These are phyloP conservation scores for Imleria badia DNA, from an alignment of 768 basidiomycete species.

Conservation along the genomic window DNA sequence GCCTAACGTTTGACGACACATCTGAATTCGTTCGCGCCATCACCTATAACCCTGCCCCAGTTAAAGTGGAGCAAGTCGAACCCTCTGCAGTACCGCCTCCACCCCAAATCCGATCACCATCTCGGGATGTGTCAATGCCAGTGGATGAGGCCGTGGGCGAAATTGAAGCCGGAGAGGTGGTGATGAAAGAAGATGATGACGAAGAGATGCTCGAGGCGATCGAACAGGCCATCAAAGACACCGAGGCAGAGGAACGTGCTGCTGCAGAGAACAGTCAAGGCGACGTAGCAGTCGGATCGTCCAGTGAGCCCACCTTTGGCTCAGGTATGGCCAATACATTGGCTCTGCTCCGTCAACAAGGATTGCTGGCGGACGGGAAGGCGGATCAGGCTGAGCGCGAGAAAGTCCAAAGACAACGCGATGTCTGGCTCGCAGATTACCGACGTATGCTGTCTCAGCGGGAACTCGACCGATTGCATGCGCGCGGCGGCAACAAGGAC, in stretches of 20 bases:
- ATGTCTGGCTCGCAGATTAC: slow-evolving; percentile 88
- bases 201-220: slow-evolving; percentile 79
- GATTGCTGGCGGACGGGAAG: slow-evolving; percentile 67
- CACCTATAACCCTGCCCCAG: slow-evolving; percentile 58
- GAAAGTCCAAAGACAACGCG: slow-evolving; percentile 75
- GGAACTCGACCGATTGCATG: slow-evolving; percentile 74
- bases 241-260: slow-evolving; percentile 53
- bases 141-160: slow-evolving; percentile 69
- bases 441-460: slow-evolving; percentile 72
- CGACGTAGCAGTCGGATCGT: slow-evolving; percentile 53
- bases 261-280: slow-evolving; percentile 33
- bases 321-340: slow-evolving; percentile 88
- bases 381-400: slow-evolving; percentile 76
- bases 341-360: slow-evolving; percentile 86
- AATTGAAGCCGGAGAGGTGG: slow-evolving; percentile 79
- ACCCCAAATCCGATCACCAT: slow-evolving; percentile 39
- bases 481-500: slow-evolving; percentile 82
- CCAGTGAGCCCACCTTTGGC: slow-evolving; percentile 74
- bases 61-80: slow-evolving; percentile 50
- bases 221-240: slow-evolving; percentile 62
- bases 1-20: slow-evolving; percentile 92
- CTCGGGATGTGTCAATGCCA: slow-evolving; percentile 56
- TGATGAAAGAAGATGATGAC: slow-evolving; percentile 77
- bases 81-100: slow-evolving; percentile 24
- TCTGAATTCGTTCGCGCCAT: slow-evolving; percentile 94